phyloP scores from a whole-genome alignment of 2,329 filamentous ascomycete species.

The Fusarium sp. region DNA sequence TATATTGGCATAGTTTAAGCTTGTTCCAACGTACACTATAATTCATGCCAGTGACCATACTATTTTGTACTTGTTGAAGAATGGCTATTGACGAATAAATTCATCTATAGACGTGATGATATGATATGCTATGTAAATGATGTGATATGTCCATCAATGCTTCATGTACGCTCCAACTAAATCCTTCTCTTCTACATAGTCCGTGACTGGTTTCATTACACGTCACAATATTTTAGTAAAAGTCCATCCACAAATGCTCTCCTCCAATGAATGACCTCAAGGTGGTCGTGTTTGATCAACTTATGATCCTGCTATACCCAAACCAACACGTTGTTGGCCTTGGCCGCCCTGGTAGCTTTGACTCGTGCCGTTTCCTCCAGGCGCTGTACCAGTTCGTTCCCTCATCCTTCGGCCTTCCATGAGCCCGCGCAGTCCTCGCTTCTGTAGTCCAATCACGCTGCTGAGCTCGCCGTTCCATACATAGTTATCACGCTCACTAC shows the following conservation, averaged over 20 bases:
- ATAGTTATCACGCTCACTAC: slow-evolving; percentile 60
- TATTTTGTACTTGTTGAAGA: not conserved
- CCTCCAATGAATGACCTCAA: not conserved
- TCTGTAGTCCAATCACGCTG: slow-evolving; percentile 94
- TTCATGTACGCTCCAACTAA: slow-evolving; percentile 31
- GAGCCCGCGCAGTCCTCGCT: slow-evolving; percentile 86
- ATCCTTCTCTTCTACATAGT: slow-evolving; percentile 34
- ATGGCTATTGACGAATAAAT: slow-evolving; percentile 4
- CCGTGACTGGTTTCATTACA: slow-evolving; percentile 42
- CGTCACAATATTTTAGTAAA: slow-evolving; percentile 33
- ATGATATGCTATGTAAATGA: slow-evolving; percentile 31
- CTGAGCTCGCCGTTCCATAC: slow-evolving; percentile 85
- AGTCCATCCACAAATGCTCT: slow-evolving; percentile 16
- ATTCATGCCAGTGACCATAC: not conserved
- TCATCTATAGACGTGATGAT: slow-evolving; percentile 12
- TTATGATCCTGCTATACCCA: slow-evolving; percentile 64
- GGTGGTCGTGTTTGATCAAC: not conserved
- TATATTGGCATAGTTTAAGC: not conserved
- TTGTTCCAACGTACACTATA: not conserved
- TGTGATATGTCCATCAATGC: slow-evolving; percentile 29
- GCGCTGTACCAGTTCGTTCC: slow-evolving; percentile 70
- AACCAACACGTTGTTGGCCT: slow-evolving; percentile 57
- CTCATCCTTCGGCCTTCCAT: slow-evolving; percentile 94
- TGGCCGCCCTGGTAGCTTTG: slow-evolving; percentile 35
- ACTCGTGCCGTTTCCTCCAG: slow-evolving; percentile 36